A percentile compares a stretch with the other conserved stretches of the same genome.
Conservation (phyloP, 768 basidiomycete species). For the Coprinopsis strossmayeri region DNA sequence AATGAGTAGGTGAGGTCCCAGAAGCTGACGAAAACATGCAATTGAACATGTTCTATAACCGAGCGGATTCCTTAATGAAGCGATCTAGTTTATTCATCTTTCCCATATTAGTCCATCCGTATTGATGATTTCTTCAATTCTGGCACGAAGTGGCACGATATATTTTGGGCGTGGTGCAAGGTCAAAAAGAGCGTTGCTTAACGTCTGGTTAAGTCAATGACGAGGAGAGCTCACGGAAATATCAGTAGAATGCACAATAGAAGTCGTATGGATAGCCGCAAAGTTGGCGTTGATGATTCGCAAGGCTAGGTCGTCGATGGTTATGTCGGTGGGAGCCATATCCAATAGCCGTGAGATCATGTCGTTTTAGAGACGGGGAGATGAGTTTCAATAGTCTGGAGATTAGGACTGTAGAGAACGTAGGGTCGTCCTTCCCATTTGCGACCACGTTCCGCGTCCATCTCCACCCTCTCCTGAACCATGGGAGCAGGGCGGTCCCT, state of each 20-base stretch:
- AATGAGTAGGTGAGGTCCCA: not conserved
- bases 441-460: slow-evolving; percentile 4
- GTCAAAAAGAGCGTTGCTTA: slow-evolving; percentile 25
- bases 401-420: not conserved
- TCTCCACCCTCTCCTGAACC: slow-evolving; percentile 6
- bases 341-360: slow-evolving; percentile 35
- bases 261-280: slow-evolving; percentile 25
- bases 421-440: slow-evolving; percentile 10
- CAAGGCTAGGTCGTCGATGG: slow-evolving; percentile 20
- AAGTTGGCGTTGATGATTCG: slow-evolving; percentile 24
- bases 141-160: slow-evolving; percentile 28
- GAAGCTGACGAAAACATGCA: slow-evolving; percentile 11
- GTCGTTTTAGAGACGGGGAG: slow-evolving; percentile 22
- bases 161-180: slow-evolving; percentile 28
- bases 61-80: slow-evolving; percentile 25
- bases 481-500: slow-evolving; percentile 13
- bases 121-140: slow-evolving; percentile 27
- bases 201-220: slow-evolving; percentile 16
- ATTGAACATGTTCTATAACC: not conserved
- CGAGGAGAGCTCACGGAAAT: not conserved
- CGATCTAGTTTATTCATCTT: slow-evolving; percentile 37
- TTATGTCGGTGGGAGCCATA: slow-evolving; percentile 17
- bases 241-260: slow-evolving; percentile 23
- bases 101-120: slow-evolving; percentile 26
- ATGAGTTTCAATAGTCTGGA: not conserved